Evolutionary conservation across 495 filamentous ascomycete species (phyloP).

Genomic region (Lasiosphaeria miniovina): DNA sequence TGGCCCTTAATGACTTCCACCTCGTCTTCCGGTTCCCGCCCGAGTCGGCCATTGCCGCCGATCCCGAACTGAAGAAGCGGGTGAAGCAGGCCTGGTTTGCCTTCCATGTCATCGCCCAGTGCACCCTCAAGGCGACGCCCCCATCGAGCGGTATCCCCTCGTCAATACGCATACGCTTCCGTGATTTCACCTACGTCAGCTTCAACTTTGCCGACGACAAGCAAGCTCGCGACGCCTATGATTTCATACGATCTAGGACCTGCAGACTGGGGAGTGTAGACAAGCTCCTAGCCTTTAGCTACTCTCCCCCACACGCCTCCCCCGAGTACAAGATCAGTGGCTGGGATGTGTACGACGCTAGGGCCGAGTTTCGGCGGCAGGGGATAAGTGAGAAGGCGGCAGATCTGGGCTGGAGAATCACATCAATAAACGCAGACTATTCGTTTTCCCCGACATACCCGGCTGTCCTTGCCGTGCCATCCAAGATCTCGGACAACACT

Average conservation of each 20-base stretch:
- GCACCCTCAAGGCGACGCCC: constrained; percentile 67
- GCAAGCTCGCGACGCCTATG: constrained; percentile 80
- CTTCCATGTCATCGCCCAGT: constrained; percentile 83
- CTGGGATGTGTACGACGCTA: constrained; percentile 85
- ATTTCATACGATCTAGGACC: constrained; percentile 77
- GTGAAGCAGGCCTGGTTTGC: constrained; percentile 81
- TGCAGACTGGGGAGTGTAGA: constrained; percentile 82
- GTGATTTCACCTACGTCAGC: constrained; percentile 89
- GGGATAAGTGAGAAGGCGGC: constrained; percentile 72
- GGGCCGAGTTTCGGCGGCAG: constrained; percentile 74
- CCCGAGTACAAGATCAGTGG: constrained; percentile 74
- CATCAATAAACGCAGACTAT: constrained; percentile 84
- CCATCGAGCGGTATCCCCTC: constrained; percentile 69
- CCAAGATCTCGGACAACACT: constrained; percentile 89
- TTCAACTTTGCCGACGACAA: constrained; percentile 79
- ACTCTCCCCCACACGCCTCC: constrained; percentile 59
- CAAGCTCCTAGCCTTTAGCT: constrained; percentile 88
- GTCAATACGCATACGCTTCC: constrained; percentile 81
- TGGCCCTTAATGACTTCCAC: constrained; percentile 43
- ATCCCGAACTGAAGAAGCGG: constrained; percentile 42
- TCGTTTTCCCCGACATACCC: constrained; percentile 95
- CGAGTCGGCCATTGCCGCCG: constrained; percentile 23
- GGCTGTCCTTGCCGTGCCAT: constrained; percentile 75
- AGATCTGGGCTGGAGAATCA: constrained; percentile 84
- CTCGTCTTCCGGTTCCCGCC: constrained; percentile 38